Conservation (phyloP, 2,329 filamentous ascomycete genomes). For the Hypoxylon sp. region DNA sequence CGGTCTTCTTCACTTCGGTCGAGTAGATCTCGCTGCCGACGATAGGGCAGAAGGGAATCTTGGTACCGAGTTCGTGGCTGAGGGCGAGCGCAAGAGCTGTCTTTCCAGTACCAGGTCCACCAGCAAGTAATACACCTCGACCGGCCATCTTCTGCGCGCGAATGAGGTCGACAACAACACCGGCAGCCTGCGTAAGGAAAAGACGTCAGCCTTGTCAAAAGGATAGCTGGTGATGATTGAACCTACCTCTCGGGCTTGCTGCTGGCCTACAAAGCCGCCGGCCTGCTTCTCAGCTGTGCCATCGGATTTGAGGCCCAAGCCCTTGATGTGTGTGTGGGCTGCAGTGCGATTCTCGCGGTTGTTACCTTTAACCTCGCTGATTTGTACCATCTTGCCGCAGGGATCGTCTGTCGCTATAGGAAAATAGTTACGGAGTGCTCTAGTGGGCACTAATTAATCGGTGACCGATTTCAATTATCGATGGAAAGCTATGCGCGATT, state of each 20-base stretch:
- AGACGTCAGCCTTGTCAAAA: slow-evolving; percentile 39
- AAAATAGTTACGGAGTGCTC: slow-evolving; percentile 14
- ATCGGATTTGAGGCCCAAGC: slow-evolving; percentile 87
- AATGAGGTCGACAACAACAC: slow-evolving; percentile 95
- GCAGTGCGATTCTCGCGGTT: slow-evolving; percentile 96
- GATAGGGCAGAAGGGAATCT: slow-evolving; percentile 98
- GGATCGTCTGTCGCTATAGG: slow-evolving; percentile 30
- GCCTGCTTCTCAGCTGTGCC: slow-evolving; percentile 85
- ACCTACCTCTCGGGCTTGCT: slow-evolving; percentile 85
- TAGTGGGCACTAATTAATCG: slow-evolving; percentile 13
- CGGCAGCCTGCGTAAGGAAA: slow-evolving; percentile 77
- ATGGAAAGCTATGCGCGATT: not conserved
- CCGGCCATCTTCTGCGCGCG: slow-evolving; percentile 98
- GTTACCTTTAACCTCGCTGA: slow-evolving; percentile 95
- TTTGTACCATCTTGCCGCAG: slow-evolving; percentile 80
- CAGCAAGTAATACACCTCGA: slow-evolving; percentile 91
- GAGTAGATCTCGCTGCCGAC: slow-evolving; percentile 98
- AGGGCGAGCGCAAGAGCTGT: slow-evolving; percentile 95
- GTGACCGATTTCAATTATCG: slow-evolving; percentile 13
- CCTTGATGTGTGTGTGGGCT: slow-evolving; percentile 97
- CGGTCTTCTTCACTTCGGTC: slow-evolving; percentile 99
- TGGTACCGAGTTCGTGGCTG: slow-evolving; percentile 96
- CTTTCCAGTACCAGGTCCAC: slow-evolving; percentile 96
- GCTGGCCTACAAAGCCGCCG: slow-evolving; percentile 91
- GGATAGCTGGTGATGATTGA: not conserved